Evolutionary conservation across 164 flowering plant genomes (phyloP).

Genomic region (Tetracentron sinense): DNA sequence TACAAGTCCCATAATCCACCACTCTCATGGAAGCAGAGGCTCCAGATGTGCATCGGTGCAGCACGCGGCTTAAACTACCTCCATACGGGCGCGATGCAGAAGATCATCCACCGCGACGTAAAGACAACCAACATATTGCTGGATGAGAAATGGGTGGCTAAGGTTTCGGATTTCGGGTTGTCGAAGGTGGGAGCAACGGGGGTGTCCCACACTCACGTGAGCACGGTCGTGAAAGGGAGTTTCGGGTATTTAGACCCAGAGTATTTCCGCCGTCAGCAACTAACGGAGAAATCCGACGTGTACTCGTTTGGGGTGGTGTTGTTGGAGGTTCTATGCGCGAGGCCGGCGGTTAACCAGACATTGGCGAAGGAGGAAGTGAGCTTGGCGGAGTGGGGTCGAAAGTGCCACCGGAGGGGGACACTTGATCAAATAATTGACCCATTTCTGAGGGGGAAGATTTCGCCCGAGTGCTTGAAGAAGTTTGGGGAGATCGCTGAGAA

Average conservation of each 20-base stretch:
- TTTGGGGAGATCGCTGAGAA: slow-evolving; percentile 26
- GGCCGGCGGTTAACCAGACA: not conserved
- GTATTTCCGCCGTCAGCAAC: not conserved
- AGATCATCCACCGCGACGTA: too few species aligned
- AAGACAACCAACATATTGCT: too few species aligned
- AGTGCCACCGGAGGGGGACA: not conserved
- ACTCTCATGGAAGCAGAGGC: too few species aligned
- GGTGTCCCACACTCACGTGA: too few species aligned
- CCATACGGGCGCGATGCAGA: too few species aligned
- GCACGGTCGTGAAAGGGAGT: too few species aligned
- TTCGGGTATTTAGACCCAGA: not conserved
- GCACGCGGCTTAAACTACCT: too few species aligned
- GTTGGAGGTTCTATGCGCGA: not conserved
- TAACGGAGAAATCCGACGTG: not conserved
- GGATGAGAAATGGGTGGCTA: too few species aligned
- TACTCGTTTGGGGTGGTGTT: not conserved
- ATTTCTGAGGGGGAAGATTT: slow-evolving; percentile 1
- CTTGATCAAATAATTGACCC: not conserved
- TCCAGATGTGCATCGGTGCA: too few species aligned
- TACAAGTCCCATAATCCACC: too few species aligned
- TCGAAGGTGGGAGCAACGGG: too few species aligned
- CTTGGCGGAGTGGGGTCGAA: not conserved
- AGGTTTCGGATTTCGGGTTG: too few species aligned
- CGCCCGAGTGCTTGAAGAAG: slow-evolving; percentile 21
- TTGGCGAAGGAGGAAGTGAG: not conserved